Conservation (phyloP, 495 filamentous ascomycete genomes). For the Xylaria bambusicola region DNA sequence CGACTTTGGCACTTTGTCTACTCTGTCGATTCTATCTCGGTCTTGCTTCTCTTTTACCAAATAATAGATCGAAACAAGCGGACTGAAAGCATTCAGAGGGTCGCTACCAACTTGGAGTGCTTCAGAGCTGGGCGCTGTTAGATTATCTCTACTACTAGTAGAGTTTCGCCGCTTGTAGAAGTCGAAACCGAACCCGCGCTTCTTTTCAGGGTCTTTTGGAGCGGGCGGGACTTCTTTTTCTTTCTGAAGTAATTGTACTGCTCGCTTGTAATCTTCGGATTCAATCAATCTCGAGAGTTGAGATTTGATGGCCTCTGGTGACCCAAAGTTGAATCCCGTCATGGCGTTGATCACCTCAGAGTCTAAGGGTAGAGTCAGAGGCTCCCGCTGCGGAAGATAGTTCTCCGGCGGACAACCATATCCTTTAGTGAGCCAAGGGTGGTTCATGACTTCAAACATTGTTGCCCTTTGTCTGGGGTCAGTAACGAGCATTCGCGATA, state of each 20-base stretch:
- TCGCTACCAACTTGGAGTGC: conserved; percentile 80
- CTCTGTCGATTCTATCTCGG: conserved; percentile 66
- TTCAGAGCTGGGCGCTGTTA: conserved; percentile 84
- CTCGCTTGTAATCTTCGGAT: conserved; percentile 88
- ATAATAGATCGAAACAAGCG: conserved; percentile 92
- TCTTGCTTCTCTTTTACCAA: conserved; percentile 94
- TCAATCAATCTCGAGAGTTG: conserved; percentile 83
- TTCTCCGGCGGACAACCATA: conserved; percentile 87
- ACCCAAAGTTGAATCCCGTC: conserved; percentile 97
- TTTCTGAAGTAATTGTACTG: conserved; percentile 61
- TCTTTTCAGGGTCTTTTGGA: conserved; percentile 73
- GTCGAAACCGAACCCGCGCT: conserved; percentile 85
- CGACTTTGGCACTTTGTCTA: conserved; percentile 61
- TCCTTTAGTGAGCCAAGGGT: conserved; percentile 97
- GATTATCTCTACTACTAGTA: conserved; percentile 79
- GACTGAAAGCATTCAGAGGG: conserved; percentile 90
- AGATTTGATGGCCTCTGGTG: conserved; percentile 74
- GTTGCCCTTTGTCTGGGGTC: conserved; percentile 86
- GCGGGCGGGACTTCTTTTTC: conserved; percentile 65
- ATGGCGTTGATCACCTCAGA: conserved; percentile 82
- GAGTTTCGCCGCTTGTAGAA: conserved; percentile 97
- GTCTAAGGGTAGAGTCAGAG: conserved; percentile 82
- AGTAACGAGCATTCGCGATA: conserved; percentile 95
- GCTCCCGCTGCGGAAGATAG: conserved; percentile 79
- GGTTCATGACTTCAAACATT: conserved; percentile 89